Conservation (phyloP, 208 protist genomes). For the Strigomonas culicis region DNA sequence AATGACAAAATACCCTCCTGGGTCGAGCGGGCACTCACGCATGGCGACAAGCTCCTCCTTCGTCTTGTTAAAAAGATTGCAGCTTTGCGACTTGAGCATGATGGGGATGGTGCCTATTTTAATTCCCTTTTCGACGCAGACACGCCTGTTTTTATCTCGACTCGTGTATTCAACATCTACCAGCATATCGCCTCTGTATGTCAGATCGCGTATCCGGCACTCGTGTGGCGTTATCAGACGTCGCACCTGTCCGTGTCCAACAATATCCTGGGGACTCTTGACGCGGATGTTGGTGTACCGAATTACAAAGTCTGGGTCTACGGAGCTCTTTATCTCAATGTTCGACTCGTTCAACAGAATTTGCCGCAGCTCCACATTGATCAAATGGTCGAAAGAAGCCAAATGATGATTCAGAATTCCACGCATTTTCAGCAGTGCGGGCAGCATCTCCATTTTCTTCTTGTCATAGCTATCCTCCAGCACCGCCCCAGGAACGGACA, state of each 20-base stretch:
- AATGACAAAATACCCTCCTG: constrained; percentile 99
- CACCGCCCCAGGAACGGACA: neutral
- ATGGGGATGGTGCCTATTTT: constrained; percentile 98
- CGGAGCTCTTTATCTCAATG: constrained; percentile 81
- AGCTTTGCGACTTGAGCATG: constrained; percentile 98
- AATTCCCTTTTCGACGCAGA: constrained; percentile 78
- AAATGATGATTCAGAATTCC: constrained; percentile 88
- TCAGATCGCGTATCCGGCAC: constrained; percentile 95
- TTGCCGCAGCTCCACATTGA: constrained; percentile 78
- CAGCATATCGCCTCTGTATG: constrained; percentile 88
- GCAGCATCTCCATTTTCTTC: constrained; percentile 79
- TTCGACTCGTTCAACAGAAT: constrained; percentile 90
- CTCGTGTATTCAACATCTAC: constrained; percentile 86
- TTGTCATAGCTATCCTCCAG: no score
- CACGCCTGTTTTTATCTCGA: constrained; percentile 50
- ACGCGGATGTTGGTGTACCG: constrained; percentile 88
- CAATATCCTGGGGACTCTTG: constrained; percentile 68
- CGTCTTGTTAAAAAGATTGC: constrained; percentile 92
- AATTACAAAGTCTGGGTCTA: constrained; percentile 84
- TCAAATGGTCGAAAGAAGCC: constrained; percentile 85
- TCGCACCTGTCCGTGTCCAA: constrained; percentile 75
- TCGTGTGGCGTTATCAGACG: constrained; percentile 92
- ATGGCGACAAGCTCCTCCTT: constrained; percentile 92
- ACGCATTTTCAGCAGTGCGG: constrained; percentile 82
- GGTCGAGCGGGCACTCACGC: constrained; percentile 99